Evolutionary conservation across 1,284 basidiomycete genomes (phyloP), one percentile per base, ranked within the genome.

Genomic region (Neonothopanus nambi): DNA sequence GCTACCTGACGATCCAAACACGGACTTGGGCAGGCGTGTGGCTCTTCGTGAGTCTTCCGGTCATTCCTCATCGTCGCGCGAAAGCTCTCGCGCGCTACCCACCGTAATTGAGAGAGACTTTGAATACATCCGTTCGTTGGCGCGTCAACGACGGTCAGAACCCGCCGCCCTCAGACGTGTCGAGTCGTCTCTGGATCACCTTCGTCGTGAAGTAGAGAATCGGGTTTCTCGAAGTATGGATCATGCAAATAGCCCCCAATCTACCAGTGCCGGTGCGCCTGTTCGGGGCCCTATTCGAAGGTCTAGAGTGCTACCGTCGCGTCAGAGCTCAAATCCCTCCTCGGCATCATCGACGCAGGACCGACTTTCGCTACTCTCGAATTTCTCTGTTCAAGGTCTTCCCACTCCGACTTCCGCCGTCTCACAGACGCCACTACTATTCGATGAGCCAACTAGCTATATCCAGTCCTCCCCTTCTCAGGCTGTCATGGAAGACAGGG

Each of bases 11-110:
- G 79, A 81, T 36, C 64, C 75, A 6, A 65, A 66, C 24, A 81
- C 79, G 2, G 65, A 72, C 33, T 66, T 82, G 12, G 80, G 80
- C 20, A 69, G 80, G 48, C 76, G 74, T 38, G 79, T 82, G 37
- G 77, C 77, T 18, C 76, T 78, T 17, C 73, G 80, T 52, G 68
- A 74, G 56, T 69, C 75, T 28, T 69, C 67, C 23, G 63, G 60
- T 7, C 43, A 64, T 21, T 57, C 65, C n/a, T 51, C 61, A 9
- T 39, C 55, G 21, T 62, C 59, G 8, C 1, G 50, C 43, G 24
- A 55, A 56, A 17, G 59, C 54, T 13, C 51, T 58, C 26, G 63
- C 57, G 36, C 52, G 57, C 26, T 59, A 52, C 66, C 53, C 5
- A 63, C 64, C 20, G 63, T 63, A 42, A 65, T 70, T n/a, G 67